These are phyloP conservation scores for Leccinum boreale DNA, from an alignment of 768 basidiomycete genomes.

Conservation along the genomic window DNA sequence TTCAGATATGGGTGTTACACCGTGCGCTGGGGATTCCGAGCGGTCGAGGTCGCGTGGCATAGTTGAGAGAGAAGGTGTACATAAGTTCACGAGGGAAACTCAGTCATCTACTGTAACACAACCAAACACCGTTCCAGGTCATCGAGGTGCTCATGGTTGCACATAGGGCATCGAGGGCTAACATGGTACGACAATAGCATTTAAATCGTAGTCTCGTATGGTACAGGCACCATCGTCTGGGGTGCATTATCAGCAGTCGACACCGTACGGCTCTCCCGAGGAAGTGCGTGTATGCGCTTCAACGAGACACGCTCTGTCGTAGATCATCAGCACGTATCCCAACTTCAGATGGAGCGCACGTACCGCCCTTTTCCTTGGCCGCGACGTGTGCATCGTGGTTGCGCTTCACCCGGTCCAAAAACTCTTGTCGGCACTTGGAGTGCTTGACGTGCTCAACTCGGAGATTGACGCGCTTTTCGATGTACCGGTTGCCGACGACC, in stretches of 20 bases:
- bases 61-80: no score
- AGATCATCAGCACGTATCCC: not conserved
- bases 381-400: conserved; percentile 82
- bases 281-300: conserved; percentile 81
- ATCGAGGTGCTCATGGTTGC: conserved; percentile 13
- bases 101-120: no score
- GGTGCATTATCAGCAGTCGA: conserved; percentile 73
- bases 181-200: conserved; percentile 21
- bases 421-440: conserved; percentile 97
- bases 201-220: conserved; percentile 97
- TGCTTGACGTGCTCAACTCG: conserved; percentile 93
- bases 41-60: not conserved
- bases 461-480: conserved; percentile 99
- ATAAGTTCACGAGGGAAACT: no score
- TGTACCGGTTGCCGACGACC: conserved; percentile 97
- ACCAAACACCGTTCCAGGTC: no score
- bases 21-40: conserved; percentile 5
- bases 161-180: conserved; percentile 19
- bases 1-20: conserved; percentile 64
- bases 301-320: conserved; percentile 70
- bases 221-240: conserved; percentile 89
- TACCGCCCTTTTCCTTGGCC: conserved; percentile 87
- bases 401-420: conserved; percentile 90
- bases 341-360: conserved; percentile 29
- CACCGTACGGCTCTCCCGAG: conserved; percentile 77